Conservation (phyloP, 805 yeast genomes). For the Kodamaea jinghongensis region DNA sequence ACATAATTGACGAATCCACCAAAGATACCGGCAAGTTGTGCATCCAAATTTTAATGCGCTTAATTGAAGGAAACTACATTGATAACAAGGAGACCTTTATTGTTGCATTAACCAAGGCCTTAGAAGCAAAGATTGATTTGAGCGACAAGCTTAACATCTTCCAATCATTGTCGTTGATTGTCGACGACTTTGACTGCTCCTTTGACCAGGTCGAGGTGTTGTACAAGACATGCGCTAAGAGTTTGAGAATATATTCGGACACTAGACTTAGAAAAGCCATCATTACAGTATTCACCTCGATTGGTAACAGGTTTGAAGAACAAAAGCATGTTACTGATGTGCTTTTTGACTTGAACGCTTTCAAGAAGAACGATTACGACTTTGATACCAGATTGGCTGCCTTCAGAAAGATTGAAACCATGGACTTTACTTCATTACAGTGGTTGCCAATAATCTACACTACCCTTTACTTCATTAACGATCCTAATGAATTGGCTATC, state of each 20-base stretch:
- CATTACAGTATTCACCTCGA: slow-evolving; percentile 54
- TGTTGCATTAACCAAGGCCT: slow-evolving; percentile 54
- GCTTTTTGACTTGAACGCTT: slow-evolving; percentile 69
- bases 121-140: slow-evolving; percentile 51
- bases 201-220: slow-evolving; percentile 49
- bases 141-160: slow-evolving; percentile 57
- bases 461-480: slow-evolving; percentile 68
- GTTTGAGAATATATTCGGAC: slow-evolving; percentile 60
- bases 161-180: slow-evolving; percentile 52
- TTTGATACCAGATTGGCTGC: slow-evolving; percentile 72
- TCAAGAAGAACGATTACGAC: slow-evolving; percentile 65
- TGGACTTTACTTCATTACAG: slow-evolving; percentile 47
- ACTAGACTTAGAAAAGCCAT: slow-evolving; percentile 60
- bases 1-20: slow-evolving; percentile 40
- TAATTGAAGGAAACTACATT: slow-evolving; percentile 58
- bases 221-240: slow-evolving; percentile 50
- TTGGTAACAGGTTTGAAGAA: slow-evolving; percentile 52
- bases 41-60: slow-evolving; percentile 47
- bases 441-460: slow-evolving; percentile 81
- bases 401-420: slow-evolving; percentile 62
- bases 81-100: slow-evolving; percentile 56
- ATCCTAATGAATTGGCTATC: slow-evolving; percentile 74
- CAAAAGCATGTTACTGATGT: slow-evolving; percentile 45
- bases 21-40: slow-evolving; percentile 51
- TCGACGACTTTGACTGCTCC: slow-evolving; percentile 51